A percentile compares a stretch with the other conserved stretches of the same genome.
Conservation (phyloP, 2,329 filamentous ascomycete species). For the Bipolaris bicolor region DNA sequence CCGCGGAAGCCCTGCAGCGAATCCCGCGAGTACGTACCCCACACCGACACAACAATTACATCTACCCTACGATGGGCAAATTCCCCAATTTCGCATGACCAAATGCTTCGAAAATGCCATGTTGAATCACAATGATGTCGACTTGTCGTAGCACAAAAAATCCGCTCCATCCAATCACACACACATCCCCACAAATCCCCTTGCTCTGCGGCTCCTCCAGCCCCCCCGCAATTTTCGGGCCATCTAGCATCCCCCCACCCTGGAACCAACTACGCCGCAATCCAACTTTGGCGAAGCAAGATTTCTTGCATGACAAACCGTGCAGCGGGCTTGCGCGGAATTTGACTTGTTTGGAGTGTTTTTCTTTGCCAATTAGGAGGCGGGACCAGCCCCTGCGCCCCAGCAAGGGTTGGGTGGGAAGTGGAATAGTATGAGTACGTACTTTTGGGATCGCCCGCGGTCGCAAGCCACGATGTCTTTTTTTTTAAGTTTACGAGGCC, state of each 20-base stretch:
- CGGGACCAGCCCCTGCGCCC: background rate
- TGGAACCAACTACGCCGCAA: no score
- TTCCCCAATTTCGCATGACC: background rate
- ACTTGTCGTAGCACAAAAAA: background rate
- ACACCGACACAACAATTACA: background rate
- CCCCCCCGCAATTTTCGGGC: conserved; percentile 8
- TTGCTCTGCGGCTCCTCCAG: conserved; percentile 1
- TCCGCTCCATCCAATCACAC: conserved; percentile 1
- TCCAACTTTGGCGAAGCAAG: no score
- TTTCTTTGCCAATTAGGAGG: background rate
- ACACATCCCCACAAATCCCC: background rate
- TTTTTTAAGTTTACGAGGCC: background rate
- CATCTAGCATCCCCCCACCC: background rate
- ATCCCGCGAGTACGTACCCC: background rate
- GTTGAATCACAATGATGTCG: conserved; percentile 12
- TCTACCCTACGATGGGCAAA: no score
- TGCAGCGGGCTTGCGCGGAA: background rate
- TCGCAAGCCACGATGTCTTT: conserved; percentile 14
- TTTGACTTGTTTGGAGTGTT: background rate
- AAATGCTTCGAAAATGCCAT: background rate
- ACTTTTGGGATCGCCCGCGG: background rate
- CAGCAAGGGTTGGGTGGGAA: background rate
- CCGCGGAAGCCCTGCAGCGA: background rate
- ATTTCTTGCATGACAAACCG: no score
- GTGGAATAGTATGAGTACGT: background rate